These are phyloP conservation scores for Fusarium euwallaceae DNA, from an alignment of 2,329 filamentous ascomycete species.

Conservation along the genomic window DNA sequence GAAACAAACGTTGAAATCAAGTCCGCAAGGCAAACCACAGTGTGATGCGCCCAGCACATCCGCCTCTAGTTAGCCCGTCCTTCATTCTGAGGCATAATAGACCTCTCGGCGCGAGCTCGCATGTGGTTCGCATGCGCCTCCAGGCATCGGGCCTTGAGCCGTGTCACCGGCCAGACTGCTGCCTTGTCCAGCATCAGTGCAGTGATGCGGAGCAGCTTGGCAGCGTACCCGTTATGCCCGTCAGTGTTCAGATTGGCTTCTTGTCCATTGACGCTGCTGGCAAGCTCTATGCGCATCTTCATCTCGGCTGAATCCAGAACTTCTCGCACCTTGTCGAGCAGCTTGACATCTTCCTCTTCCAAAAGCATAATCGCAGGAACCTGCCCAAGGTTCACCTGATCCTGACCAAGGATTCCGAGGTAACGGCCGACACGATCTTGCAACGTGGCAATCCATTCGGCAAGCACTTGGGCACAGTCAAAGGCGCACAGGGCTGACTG, in stretches of 20 bases:
- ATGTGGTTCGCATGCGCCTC: constrained; percentile 67
- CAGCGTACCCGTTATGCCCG: constrained; percentile 81
- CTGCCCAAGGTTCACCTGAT: constrained; percentile 81
- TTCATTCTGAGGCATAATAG: constrained; percentile 58
- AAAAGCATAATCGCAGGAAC: constrained; percentile 91
- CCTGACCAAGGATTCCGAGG: constrained; percentile 86
- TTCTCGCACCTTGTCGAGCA: constrained; percentile 85
- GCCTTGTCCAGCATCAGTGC: constrained; percentile 90
- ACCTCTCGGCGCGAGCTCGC: constrained; percentile 66
- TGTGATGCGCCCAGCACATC: neutral
- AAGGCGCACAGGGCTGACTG: constrained; percentile 94
- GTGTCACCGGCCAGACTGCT: constrained; percentile 85
- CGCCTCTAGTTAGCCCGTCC: constrained; percentile 11
- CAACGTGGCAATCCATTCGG: constrained; percentile 92
- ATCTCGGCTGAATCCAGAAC: constrained; percentile 82
- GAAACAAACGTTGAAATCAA: neutral
- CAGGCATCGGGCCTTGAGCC: constrained; percentile 67
- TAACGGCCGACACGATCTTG: constrained; percentile 95
- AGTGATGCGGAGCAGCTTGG: constrained; percentile 85
- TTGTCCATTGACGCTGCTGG: constrained; percentile 62
- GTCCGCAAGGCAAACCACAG: neutral
- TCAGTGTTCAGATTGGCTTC: constrained; percentile 67
- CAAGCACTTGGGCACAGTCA: constrained; percentile 93
- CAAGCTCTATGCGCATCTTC: constrained; percentile 76
- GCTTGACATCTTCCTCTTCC: constrained; percentile 90